These are phyloP conservation scores for Lentinus polychrous DNA, from an alignment of 1,284 basidiomycete species.

Conservation along the genomic window DNA sequence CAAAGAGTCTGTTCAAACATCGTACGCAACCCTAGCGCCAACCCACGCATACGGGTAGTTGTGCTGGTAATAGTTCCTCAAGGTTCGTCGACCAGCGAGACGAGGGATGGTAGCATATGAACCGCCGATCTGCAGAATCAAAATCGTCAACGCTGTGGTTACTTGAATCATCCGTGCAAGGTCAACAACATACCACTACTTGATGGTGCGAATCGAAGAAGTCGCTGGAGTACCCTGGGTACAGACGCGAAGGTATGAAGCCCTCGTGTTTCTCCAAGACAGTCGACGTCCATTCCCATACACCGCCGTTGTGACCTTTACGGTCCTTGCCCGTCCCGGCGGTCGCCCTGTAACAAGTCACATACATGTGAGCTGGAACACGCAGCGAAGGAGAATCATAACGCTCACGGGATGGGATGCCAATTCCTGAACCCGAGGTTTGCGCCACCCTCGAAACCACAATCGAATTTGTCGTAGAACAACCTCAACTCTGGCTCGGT, in stretches of 20 bases:
- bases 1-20: constrained; percentile 27
- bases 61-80: constrained; percentile 83
- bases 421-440: constrained; percentile 90
- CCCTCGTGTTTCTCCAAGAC: constrained; percentile 68
- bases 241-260: constrained; percentile 69
- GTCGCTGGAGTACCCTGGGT: constrained; percentile 88
- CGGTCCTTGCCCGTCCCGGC: constrained; percentile 43
- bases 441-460: constrained; percentile 64
- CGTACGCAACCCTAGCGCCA: constrained; percentile 69
- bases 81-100: constrained; percentile 65
- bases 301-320: constrained; percentile 83
- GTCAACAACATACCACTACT: constrained; percentile 61
- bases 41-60: constrained; percentile 74
- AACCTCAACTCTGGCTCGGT: constrained; percentile 83
- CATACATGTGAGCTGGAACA: neutral
- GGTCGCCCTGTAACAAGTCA: constrained; percentile 43
- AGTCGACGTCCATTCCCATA: constrained; percentile 99
- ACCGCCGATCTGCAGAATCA: constrained; percentile 69
- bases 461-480: constrained; percentile 67
- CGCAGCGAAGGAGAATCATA: neutral
- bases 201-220: constrained; percentile 86
- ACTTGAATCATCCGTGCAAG: neutral
- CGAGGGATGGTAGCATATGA: constrained; percentile 86
- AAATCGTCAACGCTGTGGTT: constrained; percentile 2
- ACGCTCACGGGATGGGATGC: constrained; percentile 83